Base-by-base conservation (phyloP, 2,329 filamentous ascomycete genomes). In the Chaetomiaceae sp. region DNA sequence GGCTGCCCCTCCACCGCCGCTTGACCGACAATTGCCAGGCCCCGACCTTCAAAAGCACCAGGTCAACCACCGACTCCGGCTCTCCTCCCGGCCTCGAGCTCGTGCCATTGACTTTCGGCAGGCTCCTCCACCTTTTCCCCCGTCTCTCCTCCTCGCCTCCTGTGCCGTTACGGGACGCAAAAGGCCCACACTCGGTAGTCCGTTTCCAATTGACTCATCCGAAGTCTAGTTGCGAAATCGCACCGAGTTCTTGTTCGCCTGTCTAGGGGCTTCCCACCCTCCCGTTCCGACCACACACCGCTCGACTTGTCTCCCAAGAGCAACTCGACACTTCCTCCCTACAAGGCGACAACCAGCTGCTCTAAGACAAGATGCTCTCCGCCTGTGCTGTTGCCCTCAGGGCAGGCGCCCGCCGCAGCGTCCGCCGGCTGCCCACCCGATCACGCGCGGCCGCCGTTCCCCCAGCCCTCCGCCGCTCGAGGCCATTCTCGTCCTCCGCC, bases 321-420 rank as follows among this genome's bases (percentile, higher is more conserved):
- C 31, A 47, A 22, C 52, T 12, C 17, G 25, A 29, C 27, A 19
- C n/a, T 27, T 23, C 12, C 11, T 27, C 6, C 23, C 45, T 14
- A 45, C 27, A 29, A 36, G 9, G 33, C 33, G 20, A 19, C 39
- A 31, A 6, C 20, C 29, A 23, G 19, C 40, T 48, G 29, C 39
- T 31, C 60, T n/a, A n/a, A n/a, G n/a, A n/a, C n/a, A 65, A 48
- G 33, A 77, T 78, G 75, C 66, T 76, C 54, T 73, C 75, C 59
- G 69, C 71, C 48, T 67, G 69, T 55, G 68, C 71, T 59, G 70
- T 69, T 57, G 68, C 70, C 62, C 60, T 77, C 55, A 67, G 74
- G 68, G 73, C 73, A 50, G 72, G 72, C 53, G 69, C 71, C 60
- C 71, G 74, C 59, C 72, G 70, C 60, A 68, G 66, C 60, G 64